phyloP scores from a whole-genome alignment of 495 filamentous ascomycete species.

The Venustampulla echinocandica region DNA sequence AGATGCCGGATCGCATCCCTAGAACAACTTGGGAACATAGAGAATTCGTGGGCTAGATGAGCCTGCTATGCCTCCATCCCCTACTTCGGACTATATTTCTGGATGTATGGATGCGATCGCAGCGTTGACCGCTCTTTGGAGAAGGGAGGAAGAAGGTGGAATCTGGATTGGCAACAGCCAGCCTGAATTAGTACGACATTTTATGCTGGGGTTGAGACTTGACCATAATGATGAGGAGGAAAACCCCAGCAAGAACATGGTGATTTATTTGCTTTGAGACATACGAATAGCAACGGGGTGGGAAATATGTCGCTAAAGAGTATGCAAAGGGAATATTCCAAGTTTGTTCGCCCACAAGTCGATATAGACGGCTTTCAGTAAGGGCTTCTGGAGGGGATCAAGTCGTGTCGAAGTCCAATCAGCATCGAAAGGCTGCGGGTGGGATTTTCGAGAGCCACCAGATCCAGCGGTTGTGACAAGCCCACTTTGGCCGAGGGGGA shows the following conservation, averaged over 20 bases:
- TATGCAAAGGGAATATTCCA: conserved; percentile 45
- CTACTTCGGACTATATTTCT: conserved; percentile 75
- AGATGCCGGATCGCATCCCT: conserved; percentile 49
- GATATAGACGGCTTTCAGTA: conserved; percentile 39
- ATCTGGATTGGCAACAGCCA: conserved; percentile 56
- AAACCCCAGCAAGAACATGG: conserved; percentile 41
- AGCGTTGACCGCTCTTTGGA: conserved; percentile 53
- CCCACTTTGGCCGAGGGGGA: conserved; percentile 38
- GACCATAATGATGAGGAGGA: conserved; percentile 49
- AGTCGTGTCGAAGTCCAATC: conserved; percentile 45
- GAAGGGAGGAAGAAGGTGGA: conserved; percentile 52
- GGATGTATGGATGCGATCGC: conserved; percentile 56
- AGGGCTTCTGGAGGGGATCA: conserved; percentile 38
- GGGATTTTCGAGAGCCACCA: conserved; percentile 43
- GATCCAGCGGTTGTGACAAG: conserved; percentile 50
- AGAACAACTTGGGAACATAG: conserved; percentile 71
- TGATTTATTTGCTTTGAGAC: conserved; percentile 56
- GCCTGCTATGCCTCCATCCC: conserved; percentile 72
- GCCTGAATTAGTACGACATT: conserved; percentile 61
- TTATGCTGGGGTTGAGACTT: conserved; percentile 56
- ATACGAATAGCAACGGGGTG: conserved; percentile 64
- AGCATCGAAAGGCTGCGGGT: conserved; percentile 41
- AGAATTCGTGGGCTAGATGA: conserved; percentile 57
- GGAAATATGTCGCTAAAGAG: conserved; percentile 54
- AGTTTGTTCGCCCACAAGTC: conserved; percentile 39